Evolutionary conservation across 345 rosid genomes (phyloP).

Genomic region (Hibiscus tridactylites): DNA sequence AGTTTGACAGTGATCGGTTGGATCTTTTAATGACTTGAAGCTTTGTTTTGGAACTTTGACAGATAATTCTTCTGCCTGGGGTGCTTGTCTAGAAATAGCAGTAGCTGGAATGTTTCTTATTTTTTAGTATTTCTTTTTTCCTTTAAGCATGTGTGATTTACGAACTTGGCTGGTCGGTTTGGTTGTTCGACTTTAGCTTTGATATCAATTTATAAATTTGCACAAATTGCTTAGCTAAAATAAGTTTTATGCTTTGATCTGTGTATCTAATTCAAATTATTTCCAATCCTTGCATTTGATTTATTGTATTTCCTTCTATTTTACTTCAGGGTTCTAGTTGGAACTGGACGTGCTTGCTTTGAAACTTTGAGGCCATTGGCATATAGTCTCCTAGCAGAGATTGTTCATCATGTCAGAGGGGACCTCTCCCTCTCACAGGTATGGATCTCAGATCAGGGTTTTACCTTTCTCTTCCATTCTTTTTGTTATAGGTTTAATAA

Average conservation of each 20-base stretch:
- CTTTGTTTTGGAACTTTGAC: background rate
- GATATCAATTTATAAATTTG: background rate
- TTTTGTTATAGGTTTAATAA: background rate
- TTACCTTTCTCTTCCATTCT: background rate
- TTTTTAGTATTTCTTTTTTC: background rate
- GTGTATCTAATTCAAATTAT: background rate
- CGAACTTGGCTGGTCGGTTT: background rate
- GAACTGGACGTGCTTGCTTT: constrained; percentile 95
- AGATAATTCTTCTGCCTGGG: background rate
- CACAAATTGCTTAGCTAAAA: background rate
- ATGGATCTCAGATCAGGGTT: background rate
- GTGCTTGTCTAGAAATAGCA: background rate
- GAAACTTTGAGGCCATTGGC: constrained; percentile 98
- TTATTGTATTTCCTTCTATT: constrained; percentile 3
- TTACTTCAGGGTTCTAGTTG: constrained; percentile 76
- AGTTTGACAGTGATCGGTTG: background rate
- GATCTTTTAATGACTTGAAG: background rate
- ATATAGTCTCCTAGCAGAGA: constrained; percentile 94
- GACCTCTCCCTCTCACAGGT: constrained; percentile 92
- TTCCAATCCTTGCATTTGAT: background rate
- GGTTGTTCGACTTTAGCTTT: background rate
- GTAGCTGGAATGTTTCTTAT: background rate
- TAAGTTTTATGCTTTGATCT: background rate
- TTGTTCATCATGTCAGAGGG: constrained; percentile 93
- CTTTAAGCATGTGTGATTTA: background rate